Base-by-base conservation (phyloP, 148 eudicot genomes). In the Silene conica region DNA sequence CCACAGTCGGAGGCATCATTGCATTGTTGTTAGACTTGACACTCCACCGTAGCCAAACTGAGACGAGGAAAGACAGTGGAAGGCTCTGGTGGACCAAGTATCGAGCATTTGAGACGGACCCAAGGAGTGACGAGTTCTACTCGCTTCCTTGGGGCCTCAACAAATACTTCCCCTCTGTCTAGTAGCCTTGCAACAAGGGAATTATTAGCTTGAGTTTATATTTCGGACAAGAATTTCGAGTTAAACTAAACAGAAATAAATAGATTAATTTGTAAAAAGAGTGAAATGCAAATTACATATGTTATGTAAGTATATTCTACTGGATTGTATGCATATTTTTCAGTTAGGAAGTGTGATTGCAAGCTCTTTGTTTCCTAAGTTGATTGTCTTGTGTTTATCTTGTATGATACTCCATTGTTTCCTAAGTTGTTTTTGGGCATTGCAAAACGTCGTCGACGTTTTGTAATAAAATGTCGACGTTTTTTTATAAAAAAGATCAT, bases 111-210 rank as follows among this genome's bases (percentile, higher is more conserved):
- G 82, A 83, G 5, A 76, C 77, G 23, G 96, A 92, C 76, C 69
- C 93, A 6, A 89, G 96, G 67, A 92, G 88, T 63, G 90, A 72
- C 52, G 98, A 95, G 75, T 95, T 95, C 78, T 95, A 95, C 65
- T 63, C 85, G 0, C 89, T 92, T 54, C 97, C 97, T 20, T 84
- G 67, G 78, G 86, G 89, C 19, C 84, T 92, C 59, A 73, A 86
- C 52, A 90, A 82, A 75, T 83, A 88, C 78, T 95, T 88, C 84
- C 98, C 97, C 12, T 88, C 96, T 25, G 70, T 91, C 38, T 90
- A 75, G 78, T 56, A 11, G 7, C 14, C 45, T 41, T 23, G 46
- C 63, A 26, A 57, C 9, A 45, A 59, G 58, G 52, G 31, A 12
- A 50, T 15, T 15, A 4, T 23, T 50, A 41, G 41, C 19, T 69